Conservation (phyloP, 345 rosid genomes). For the Gossypium longicalyx region DNA sequence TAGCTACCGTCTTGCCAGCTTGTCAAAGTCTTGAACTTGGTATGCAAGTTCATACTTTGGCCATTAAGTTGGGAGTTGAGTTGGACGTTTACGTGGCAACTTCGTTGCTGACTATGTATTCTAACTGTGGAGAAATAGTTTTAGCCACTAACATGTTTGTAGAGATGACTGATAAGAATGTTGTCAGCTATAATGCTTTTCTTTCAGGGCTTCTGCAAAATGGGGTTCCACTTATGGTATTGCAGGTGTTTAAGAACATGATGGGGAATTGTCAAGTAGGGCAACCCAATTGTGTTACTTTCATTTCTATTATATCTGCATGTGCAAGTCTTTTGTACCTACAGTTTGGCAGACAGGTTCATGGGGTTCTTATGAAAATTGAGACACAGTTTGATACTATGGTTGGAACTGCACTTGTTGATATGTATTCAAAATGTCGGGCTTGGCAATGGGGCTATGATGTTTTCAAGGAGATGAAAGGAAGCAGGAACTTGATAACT, state of each 20-base stretch:
- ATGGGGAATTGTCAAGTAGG: conserved; percentile 29
- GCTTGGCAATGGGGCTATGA: conserved; percentile 42
- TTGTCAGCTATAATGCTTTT: conserved; percentile 59
- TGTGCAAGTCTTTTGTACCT: conserved; percentile 42
- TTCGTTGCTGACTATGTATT: conserved; percentile 49
- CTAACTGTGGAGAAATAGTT: conserved; percentile 32
- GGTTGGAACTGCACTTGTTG: conserved; percentile 54
- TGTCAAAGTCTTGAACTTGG: conserved; percentile 33
- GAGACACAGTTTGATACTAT: conserved; percentile 31
- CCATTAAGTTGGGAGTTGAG: conserved; percentile 47
- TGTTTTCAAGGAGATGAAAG: conserved; percentile 38
- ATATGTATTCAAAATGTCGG: conserved; percentile 60
- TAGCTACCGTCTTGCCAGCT: conserved; percentile 47
- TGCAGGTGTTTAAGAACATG: conserved; percentile 54
- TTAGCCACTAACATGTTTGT: conserved; percentile 47
- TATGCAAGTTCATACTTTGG: conserved; percentile 52
- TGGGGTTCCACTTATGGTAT: conserved; percentile 33
- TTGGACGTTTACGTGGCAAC: conserved; percentile 56
- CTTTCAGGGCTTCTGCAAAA: conserved; percentile 46
- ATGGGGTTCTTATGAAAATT: conserved; percentile 38
- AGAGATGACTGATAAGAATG: conserved; percentile 36
- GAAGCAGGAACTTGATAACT: conserved; percentile 46
- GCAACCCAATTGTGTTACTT: conserved; percentile 46
- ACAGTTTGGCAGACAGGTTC: conserved; percentile 50
- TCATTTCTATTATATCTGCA: conserved; percentile 47